Base-by-base conservation (phyloP, 2,329 filamentous ascomycete genomes). In the Pestalotiopsis sp. region DNA sequence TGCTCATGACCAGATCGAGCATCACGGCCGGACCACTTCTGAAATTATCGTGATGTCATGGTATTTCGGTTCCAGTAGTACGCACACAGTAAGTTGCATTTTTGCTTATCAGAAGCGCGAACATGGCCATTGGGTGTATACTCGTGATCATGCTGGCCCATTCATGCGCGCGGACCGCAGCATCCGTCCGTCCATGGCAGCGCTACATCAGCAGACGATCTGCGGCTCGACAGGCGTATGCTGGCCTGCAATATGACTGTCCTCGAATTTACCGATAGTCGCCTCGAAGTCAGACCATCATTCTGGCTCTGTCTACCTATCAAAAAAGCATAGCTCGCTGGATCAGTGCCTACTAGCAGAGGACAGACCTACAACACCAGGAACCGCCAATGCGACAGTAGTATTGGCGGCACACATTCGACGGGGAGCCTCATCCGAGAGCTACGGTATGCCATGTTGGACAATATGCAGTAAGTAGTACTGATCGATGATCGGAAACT, bases 21-120 rank as follows among this genome's bases (percentile, higher is more conserved):
- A 40, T 56, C 65, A 66, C 49, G n/a, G 56, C 25, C 65, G 5
- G 12, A 23, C 31, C 56, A n/a, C 36, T 66, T 60, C 65, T 52
- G 65, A 60, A 56, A 66, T 56, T 66, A 36, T 56, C 38, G 56
- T 57, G 36, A 40, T 49, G n/a, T 36, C 36, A 20, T 65, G 41
- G 14, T 36, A 38, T 63, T 63, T 41, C 45, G 45, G 45, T 52
- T 52, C 45, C 45, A 52, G 45, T 52, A 20, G n/a, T 17, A 20
- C 14, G 9, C 20, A n/a, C 45, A 52, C 3, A 20, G 11, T 20
- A 20, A 52, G 45, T 52, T 52, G 45, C 17, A 52, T 52, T 52
- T 36, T 52, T 23, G 45, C 45, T 52, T 23, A 52, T 52, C 45
- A n/a, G 45, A n/a, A 52, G 14, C 45, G n/a, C 11, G 27, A 4